phyloP scores from a whole-genome alignment of 2,329 filamentous ascomycete genomes.

The Trichophyton benhamiae region DNA sequence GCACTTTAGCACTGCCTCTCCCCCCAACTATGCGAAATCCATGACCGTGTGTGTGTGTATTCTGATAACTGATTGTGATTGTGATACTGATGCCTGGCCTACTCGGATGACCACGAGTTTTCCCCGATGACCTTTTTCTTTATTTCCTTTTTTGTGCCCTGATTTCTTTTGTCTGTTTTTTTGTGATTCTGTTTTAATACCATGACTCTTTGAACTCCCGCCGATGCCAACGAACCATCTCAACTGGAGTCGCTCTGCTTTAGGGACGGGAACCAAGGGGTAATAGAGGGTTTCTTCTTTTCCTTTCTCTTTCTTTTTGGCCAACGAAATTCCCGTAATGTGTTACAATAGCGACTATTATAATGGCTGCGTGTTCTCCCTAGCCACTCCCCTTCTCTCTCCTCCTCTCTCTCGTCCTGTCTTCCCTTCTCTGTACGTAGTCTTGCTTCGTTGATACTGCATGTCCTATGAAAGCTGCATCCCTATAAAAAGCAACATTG shows the following conservation, averaged over 20 bases:
- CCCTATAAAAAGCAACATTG: neutral
- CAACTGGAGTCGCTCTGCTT: neutral
- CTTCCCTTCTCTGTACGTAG: neutral
- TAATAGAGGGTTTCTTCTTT: neutral
- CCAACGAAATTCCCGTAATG: neutral
- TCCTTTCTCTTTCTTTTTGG: neutral
- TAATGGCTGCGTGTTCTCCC: neutral
- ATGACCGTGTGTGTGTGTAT: neutral
- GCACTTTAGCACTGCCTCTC: no score
- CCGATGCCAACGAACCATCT: neutral
- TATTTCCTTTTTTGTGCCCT: neutral
- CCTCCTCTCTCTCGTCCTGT: neutral
- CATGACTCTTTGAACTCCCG: neutral
- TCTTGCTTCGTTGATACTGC: neutral
- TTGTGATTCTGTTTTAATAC: neutral
- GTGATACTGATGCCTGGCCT: neutral
- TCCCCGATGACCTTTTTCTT: neutral
- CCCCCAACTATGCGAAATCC: neutral
- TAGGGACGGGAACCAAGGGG: neutral
- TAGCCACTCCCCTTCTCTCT: neutral
- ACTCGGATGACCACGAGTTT: neutral
- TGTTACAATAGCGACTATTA: constrained; percentile 1
- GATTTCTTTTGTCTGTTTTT: neutral
- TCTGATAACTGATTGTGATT: neutral
- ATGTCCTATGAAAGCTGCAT: neutral